These are phyloP conservation scores for Cryphonectria radicalis DNA, from an alignment of 2,329 filamentous ascomycete genomes.

Conservation along the genomic window DNA sequence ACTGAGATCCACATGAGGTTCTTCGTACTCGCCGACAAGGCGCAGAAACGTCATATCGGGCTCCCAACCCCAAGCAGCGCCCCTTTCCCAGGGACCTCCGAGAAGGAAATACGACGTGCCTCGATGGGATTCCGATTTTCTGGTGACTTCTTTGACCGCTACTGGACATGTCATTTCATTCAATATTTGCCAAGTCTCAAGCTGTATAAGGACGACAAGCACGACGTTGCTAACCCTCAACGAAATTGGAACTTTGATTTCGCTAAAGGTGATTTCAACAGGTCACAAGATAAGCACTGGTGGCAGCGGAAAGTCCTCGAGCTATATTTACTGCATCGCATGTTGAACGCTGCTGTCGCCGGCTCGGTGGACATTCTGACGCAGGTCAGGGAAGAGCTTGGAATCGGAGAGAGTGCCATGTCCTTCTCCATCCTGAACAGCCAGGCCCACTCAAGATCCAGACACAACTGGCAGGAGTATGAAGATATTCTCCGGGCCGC, in stretches of 20 bases:
- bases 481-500: conserved; percentile 12
- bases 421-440: neutral
- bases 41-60: neutral
- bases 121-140: conserved; percentile 36
- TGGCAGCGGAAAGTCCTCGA: conserved; percentile 39
- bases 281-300: conserved; percentile 30
- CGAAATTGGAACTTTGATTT: neutral
- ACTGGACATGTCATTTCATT: conserved; percentile 39
- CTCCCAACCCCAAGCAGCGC: neutral
- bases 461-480: conserved; percentile 11
- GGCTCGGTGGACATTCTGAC: neutral
- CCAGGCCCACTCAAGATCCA: neutral
- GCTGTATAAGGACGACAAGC: too few species aligned
- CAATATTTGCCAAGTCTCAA: conserved; percentile 26
- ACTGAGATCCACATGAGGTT: conserved; percentile 39
- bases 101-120: conserved; percentile 28
- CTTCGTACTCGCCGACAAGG: conserved; percentile 29
- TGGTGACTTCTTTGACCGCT: conserved; percentile 40
- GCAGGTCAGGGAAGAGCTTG: conserved; percentile 4
- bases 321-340: conserved; percentile 34
- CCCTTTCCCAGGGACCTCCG: conserved; percentile 10
- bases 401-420: neutral
- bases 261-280: neutral
- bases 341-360: conserved; percentile 15
- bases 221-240: neutral